Conservation (phyloP, 2,329 filamentous ascomycete species). For the Venturia nashicola region DNA sequence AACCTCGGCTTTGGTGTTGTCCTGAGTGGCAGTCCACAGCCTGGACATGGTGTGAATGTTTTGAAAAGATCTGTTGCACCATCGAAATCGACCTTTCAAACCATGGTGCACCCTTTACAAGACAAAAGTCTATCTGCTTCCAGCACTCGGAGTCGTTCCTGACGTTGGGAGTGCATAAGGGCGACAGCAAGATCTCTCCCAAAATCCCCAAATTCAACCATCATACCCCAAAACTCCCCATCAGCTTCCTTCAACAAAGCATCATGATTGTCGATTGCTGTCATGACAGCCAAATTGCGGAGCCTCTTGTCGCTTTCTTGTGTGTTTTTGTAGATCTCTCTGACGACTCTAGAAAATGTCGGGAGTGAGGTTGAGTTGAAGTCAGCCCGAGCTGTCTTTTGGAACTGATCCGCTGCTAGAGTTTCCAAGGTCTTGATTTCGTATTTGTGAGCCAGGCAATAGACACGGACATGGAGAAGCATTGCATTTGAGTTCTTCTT, state of each 20-base stretch:
- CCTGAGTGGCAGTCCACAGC: too few species aligned
- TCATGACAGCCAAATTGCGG: neutral
- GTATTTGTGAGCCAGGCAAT: slow-evolving; percentile 1
- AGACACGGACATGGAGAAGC: neutral
- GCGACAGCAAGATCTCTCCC: neutral
- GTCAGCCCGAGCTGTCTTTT: neutral
- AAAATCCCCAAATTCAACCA: slow-evolving; percentile 4
- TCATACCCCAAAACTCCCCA: slow-evolving; percentile 11
- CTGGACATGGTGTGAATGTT: too few species aligned
- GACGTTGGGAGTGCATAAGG: too few species aligned
- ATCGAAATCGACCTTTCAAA: too few species aligned
- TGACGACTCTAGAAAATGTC: neutral
- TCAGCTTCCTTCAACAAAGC: too few species aligned
- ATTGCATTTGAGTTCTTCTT: neutral
- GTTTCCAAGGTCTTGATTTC: neutral
- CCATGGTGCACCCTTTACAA: too few species aligned
- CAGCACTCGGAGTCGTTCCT: too few species aligned
- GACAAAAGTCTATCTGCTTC: too few species aligned
- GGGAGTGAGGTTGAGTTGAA: too few species aligned
- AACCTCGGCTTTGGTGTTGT: too few species aligned
- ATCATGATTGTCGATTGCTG: neutral
- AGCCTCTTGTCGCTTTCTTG: neutral
- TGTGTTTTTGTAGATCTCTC: neutral
- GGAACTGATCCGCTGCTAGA: neutral
- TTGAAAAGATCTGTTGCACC: too few species aligned